A percentile compares a stretch with the other conserved stretches of the same genome.
These are phyloP conservation scores for Aurinia saxatilis DNA, from an alignment of 345 rosid genomes.

Conservation along the genomic window DNA sequence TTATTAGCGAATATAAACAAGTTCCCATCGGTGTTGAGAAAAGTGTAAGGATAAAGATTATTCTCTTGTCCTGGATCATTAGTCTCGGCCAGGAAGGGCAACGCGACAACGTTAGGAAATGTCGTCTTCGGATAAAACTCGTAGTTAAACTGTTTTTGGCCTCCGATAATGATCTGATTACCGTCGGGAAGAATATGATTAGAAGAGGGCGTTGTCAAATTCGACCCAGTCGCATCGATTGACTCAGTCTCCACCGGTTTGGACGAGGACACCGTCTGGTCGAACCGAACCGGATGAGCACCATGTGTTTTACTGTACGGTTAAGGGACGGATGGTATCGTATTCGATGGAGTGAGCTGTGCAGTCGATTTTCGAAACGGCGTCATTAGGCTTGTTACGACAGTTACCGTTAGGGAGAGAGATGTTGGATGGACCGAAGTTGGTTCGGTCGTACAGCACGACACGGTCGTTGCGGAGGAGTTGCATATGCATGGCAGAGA, in stretches of 20 bases:
- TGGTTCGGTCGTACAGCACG: constrained; percentile 67
- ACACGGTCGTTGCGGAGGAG: constrained; percentile 79
- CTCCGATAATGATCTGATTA: constrained; percentile 58
- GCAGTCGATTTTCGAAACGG: constrained; percentile 46
- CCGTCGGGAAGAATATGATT: constrained; percentile 68
- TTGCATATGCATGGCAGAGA: constrained; percentile 88
- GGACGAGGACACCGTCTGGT: constrained; percentile 55
- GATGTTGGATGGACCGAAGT: constrained; percentile 64
- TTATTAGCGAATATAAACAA: constrained; percentile 71
- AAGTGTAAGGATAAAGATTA: constrained; percentile 72
- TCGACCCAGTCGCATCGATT: constrained; percentile 59
- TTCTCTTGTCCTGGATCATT: constrained; percentile 43
- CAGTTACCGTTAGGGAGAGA: constrained; percentile 56
- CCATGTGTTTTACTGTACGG: constrained; percentile 67
- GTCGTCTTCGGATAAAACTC: constrained; percentile 58
- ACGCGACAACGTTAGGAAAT: constrained; percentile 20
- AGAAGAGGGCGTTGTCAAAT: constrained; percentile 44
- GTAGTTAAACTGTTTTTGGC: constrained; percentile 52
- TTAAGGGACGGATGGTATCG: constrained; percentile 48
- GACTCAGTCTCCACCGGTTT: constrained; percentile 56
- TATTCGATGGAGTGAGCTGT: constrained; percentile 79
- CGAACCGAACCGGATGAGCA: constrained; percentile 77
- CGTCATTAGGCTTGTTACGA: constrained; percentile 43
- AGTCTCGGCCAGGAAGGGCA: constrained; percentile 60
- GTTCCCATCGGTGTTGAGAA: constrained; percentile 53